These are phyloP conservation scores for Dianthus caryophyllus DNA, from an alignment of 148 eudicot genomes.

Conservation along the genomic window DNA sequence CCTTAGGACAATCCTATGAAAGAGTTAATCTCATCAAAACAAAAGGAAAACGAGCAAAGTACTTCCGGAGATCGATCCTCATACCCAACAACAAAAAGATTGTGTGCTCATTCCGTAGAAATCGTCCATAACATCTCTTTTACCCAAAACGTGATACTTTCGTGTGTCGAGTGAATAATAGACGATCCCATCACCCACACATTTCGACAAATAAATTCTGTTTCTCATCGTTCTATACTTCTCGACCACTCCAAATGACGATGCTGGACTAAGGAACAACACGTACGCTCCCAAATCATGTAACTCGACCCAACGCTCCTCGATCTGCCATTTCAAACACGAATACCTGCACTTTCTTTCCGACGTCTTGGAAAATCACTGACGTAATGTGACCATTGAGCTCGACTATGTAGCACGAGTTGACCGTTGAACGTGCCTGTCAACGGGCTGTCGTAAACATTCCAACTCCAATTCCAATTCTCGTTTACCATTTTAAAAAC, in stretches of 20 bases:
- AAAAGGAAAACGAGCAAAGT: no score
- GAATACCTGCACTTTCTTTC: slow-evolving; percentile 1
- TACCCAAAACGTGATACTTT: background rate
- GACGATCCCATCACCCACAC: background rate
- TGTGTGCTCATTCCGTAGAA: background rate
- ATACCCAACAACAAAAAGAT: background rate
- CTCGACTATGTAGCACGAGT: background rate
- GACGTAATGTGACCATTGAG: background rate
- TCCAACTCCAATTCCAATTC: background rate
- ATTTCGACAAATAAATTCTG: background rate
- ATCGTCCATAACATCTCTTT: background rate
- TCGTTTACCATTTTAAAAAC: slow-evolving; percentile 1
- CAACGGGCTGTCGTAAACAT: background rate
- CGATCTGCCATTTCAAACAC: background rate
- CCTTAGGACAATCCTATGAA: no score
- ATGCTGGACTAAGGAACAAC: slow-evolving; percentile 9
- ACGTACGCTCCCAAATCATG: background rate
- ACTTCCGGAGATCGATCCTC: no score
- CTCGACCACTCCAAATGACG: background rate
- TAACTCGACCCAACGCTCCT: background rate
- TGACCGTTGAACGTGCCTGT: background rate
- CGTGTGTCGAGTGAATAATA: background rate
- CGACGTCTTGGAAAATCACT: background rate
- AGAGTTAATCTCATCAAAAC: no score
- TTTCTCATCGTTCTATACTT: background rate